Conservation (phyloP, 2,329 filamentous ascomycete species). For the Malbranchea zuffiana region DNA sequence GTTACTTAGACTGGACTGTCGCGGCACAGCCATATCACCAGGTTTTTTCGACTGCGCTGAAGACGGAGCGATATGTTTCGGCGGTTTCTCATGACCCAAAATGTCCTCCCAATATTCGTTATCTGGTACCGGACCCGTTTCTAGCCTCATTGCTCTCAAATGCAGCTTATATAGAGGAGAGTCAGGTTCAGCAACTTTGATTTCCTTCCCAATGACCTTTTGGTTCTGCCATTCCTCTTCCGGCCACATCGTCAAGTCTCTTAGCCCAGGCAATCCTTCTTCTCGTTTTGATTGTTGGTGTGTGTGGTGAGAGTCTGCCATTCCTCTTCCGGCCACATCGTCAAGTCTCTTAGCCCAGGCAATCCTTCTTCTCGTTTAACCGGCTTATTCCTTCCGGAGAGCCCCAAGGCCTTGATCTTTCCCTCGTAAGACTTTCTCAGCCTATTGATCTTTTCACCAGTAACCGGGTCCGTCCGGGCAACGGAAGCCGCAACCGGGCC, state of each 20-base stretch:
- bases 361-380: slow-evolving; percentile 34
- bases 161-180: slow-evolving; percentile 33
- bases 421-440: slow-evolving; percentile 46
- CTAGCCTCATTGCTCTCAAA: slow-evolving; percentile 38
- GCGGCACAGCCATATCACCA: slow-evolving; percentile 17
- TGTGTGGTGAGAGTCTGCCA: slow-evolving; percentile 42
- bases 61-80: slow-evolving; percentile 23
- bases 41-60: slow-evolving; percentile 22
- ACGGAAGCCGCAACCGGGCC: slow-evolving; percentile 47
- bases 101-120: slow-evolving; percentile 41
- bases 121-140: slow-evolving; percentile 36
- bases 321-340: slow-evolving; percentile 41
- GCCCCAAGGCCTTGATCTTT: slow-evolving; percentile 37
- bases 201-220: slow-evolving; percentile 38
- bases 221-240: slow-evolving; percentile 43
- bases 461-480: slow-evolving; percentile 47
- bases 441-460: slow-evolving; percentile 56
- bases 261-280: no score
- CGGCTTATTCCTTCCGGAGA: slow-evolving; percentile 40
- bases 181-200: slow-evolving; percentile 34
- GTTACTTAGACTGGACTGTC: slow-evolving; percentile 21
- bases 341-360: slow-evolving; percentile 32
- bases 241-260: slow-evolving; percentile 37
- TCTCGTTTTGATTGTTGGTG: no score
- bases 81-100: slow-evolving; percentile 38